Conservation (phyloP, 768 basidiomycete genomes). For the Imleria badia region DNA sequence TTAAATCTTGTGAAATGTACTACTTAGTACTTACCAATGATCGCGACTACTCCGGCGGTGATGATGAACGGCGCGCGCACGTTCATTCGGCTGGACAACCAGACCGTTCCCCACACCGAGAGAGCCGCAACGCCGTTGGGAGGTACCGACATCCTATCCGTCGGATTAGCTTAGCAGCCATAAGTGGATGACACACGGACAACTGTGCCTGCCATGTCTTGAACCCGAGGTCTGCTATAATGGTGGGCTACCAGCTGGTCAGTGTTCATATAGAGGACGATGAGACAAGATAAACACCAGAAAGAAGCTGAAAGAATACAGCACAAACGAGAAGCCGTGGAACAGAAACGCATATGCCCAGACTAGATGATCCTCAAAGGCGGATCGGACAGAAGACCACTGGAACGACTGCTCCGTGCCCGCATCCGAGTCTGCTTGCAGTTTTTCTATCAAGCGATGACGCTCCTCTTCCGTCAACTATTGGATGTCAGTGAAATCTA, state of each 20-base stretch:
- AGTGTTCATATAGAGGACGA: background rate
- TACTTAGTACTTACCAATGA: too few species aligned
- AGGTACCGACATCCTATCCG: slow-evolving; percentile 52
- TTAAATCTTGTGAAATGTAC: too few species aligned
- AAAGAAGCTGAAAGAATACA: slow-evolving; percentile 60
- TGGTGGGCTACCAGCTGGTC: slow-evolving; percentile 46
- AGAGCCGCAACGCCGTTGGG: slow-evolving; percentile 53
- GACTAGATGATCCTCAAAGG: slow-evolving; percentile 55
- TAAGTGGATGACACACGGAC: slow-evolving; percentile 30
- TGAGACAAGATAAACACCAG: slow-evolving; percentile 32
- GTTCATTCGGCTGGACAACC: slow-evolving; percentile 47
- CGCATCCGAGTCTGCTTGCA: slow-evolving; percentile 55
- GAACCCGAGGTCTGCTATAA: slow-evolving; percentile 58
- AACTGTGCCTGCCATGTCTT: slow-evolving; percentile 60
- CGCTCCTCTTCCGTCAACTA: slow-evolving; percentile 57
- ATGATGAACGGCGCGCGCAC: slow-evolving; percentile 55
- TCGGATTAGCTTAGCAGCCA: background rate
- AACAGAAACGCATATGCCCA: slow-evolving; percentile 62
- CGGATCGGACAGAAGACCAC: slow-evolving; percentile 57
- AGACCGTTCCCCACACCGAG: slow-evolving; percentile 50
- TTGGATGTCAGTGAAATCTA: background rate
- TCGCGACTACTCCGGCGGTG: slow-evolving; percentile 45
- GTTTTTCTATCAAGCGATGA: slow-evolving; percentile 45
- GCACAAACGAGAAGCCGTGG: slow-evolving; percentile 59
- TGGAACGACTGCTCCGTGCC: slow-evolving; percentile 52